Conservation (phyloP, 1,139 yeast species). For the Yamadazyma aaseri region DNA sequence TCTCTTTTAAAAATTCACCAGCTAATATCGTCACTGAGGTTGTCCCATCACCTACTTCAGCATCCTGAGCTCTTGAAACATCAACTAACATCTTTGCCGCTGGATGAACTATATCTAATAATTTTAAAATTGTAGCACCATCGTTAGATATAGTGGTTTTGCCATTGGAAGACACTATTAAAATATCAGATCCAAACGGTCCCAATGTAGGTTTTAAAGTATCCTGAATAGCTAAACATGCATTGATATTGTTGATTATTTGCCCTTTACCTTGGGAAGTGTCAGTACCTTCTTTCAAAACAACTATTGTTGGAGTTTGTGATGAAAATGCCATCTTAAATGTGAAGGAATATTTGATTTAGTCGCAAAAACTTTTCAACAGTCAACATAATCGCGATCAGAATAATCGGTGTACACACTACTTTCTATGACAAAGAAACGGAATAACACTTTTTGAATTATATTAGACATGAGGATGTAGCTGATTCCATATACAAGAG, state of each 20-base stretch:
- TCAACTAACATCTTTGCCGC: slow-evolving; percentile 96
- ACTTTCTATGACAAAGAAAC: not conserved
- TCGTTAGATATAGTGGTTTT: slow-evolving; percentile 95
- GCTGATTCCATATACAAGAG: too few relatives aligned
- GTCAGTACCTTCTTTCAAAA: slow-evolving; percentile 96
- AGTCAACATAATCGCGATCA: slow-evolving; percentile 1
- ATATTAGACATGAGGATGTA: too few relatives aligned
- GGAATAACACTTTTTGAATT: slow-evolving; percentile 1
- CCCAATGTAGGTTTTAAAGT: slow-evolving; percentile 94
- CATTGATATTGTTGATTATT: slow-evolving; percentile 90
- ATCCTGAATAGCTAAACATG: slow-evolving; percentile 95
- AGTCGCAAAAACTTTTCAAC: slow-evolving; percentile 7
- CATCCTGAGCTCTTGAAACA: slow-evolving; percentile 94
- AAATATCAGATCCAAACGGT: slow-evolving; percentile 94
- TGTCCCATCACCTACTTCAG: slow-evolving; percentile 99
- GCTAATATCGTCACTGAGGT: slow-evolving; percentile 93
- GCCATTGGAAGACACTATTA: slow-evolving; percentile 79
- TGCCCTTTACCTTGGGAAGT: slow-evolving; percentile 96
- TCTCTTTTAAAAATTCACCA: slow-evolving; percentile 90
- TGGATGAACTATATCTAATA: slow-evolving; percentile 95
- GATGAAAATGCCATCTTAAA: slow-evolving; percentile 75
- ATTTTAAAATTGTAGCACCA: slow-evolving; percentile 93
- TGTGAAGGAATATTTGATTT: not conserved
- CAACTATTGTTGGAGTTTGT: slow-evolving; percentile 96
- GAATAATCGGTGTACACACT: not conserved